Evolutionary conservation across 192 early-diverging fungal species (phyloP).

Genomic region (Oehlia diaphana): DNA sequence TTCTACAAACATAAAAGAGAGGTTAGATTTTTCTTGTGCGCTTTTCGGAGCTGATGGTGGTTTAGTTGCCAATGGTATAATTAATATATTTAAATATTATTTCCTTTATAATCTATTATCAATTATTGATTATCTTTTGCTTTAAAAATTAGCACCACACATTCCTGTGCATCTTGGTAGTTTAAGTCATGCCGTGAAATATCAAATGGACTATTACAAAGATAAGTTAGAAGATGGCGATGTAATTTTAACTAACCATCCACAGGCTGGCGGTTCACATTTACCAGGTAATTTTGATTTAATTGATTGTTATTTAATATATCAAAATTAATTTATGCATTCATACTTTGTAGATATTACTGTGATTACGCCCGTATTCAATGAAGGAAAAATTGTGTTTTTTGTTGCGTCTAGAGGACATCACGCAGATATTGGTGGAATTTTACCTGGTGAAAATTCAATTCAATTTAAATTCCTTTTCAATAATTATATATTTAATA

Average conservation of each 20-base stretch:
- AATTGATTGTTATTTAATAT: background rate
- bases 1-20: constrained; percentile 97
- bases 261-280: constrained; percentile 92
- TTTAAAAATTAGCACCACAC: constrained; percentile 60
- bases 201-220: constrained; percentile 80
- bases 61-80: constrained; percentile 69
- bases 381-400: constrained; percentile 75
- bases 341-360: constrained; percentile 71
- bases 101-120: background rate
- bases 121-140: background rate
- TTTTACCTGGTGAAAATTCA: constrained; percentile 53
- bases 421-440: constrained; percentile 94
- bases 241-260: constrained; percentile 95
- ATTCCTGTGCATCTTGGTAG: constrained; percentile 93
- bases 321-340: background rate
- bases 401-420: constrained; percentile 95
- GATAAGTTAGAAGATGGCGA: constrained; percentile 81
- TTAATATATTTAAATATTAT: background rate
- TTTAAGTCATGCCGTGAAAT: constrained; percentile 90
- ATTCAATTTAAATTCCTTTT: background rate
- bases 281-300: constrained; percentile 55
- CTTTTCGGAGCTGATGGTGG: constrained; percentile 88
- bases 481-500: background rate
- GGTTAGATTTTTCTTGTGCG: constrained; percentile 96
- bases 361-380: constrained; percentile 94